phyloP scores from a whole-genome alignment of 352 stramenopile species.

The Lagenidium sp. region DNA sequence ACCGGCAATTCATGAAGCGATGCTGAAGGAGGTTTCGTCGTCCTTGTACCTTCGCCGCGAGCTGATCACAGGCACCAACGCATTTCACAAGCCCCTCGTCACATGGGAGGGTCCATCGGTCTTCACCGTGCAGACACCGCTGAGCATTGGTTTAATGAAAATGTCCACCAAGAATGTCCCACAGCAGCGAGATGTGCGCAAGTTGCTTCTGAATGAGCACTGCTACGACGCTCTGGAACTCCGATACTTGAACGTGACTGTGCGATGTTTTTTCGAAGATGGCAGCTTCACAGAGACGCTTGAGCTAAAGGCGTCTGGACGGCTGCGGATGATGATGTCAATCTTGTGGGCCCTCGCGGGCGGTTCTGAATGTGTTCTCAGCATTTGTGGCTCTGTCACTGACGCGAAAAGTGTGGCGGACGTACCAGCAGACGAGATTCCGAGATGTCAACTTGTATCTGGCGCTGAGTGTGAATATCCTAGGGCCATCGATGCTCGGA shows the following conservation, averaged over 20 bases:
- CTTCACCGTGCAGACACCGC: background rate
- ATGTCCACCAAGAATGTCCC: background rate
- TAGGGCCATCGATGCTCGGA: background rate
- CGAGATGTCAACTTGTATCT: constrained; percentile 1
- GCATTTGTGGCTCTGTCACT: background rate
- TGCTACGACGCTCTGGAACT: background rate
- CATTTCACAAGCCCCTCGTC: background rate
- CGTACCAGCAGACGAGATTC: background rate
- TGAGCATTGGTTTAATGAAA: constrained; percentile 1
- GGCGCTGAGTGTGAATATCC: background rate
- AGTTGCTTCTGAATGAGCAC: background rate
- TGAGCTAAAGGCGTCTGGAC: background rate
- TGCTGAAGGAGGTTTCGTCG: background rate
- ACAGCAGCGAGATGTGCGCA: background rate
- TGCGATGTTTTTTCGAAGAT: background rate
- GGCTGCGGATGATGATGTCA: background rate
- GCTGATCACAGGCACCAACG: background rate
- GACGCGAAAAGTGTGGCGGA: background rate
- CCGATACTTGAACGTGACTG: background rate
- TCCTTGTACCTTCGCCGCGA: background rate
- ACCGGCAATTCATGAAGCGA: background rate
- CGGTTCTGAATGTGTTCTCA: background rate
- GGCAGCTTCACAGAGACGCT: background rate
- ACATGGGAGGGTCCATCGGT: background rate
- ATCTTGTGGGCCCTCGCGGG: background rate